phyloP scores from a whole-genome alignment of 768 basidiomycete genomes.

The Hygrophoropsis aurantiaca region DNA sequence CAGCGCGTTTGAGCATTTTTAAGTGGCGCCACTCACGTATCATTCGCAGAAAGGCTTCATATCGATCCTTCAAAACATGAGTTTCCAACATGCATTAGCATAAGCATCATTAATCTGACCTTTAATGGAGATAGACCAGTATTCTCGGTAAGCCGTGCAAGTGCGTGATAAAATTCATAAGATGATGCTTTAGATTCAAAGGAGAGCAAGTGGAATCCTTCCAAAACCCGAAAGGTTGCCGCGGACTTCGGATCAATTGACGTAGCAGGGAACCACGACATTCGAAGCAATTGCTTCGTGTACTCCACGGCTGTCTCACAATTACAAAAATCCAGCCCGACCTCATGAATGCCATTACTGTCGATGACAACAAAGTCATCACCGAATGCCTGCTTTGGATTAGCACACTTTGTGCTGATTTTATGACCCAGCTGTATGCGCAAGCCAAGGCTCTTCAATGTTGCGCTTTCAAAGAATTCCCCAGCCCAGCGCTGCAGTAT shows the following conservation, averaged over 20 bases:
- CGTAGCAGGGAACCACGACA: conserved; percentile 31
- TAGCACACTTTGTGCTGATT: conserved; percentile 11
- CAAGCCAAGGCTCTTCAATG: conserved; percentile 20
- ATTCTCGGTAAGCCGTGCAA: conserved; percentile 30
- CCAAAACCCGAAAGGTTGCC: conserved; percentile 28
- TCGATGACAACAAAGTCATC: conserved; percentile 28
- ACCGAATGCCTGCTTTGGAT: conserved; percentile 2
- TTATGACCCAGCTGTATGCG: conserved; percentile 23
- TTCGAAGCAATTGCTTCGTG: conserved; percentile 32
- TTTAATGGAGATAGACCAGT: conserved; percentile 15
- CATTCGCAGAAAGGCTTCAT: conserved; percentile 10
- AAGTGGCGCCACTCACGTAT: conserved; percentile 11
- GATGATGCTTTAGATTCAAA: conserved; percentile 32
- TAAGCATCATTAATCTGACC: conserved; percentile 8
- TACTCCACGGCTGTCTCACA: conserved; percentile 22
- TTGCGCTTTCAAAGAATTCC: conserved; percentile 9
- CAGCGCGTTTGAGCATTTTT: conserved; percentile 11
- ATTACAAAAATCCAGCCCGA: conserved; percentile 29
- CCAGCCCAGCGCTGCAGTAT: conserved; percentile 16
- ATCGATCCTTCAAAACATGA: conserved; percentile 15
- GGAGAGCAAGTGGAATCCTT: conserved; percentile 30
- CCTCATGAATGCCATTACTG: conserved; percentile 21
- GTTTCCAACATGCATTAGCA: not conserved
- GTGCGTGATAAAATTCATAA: conserved; percentile 30
- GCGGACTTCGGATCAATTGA: conserved; percentile 23